These are phyloP conservation scores for Mycena rebaudengoi DNA, from an alignment of 768 basidiomycete species.

Conservation along the genomic window DNA sequence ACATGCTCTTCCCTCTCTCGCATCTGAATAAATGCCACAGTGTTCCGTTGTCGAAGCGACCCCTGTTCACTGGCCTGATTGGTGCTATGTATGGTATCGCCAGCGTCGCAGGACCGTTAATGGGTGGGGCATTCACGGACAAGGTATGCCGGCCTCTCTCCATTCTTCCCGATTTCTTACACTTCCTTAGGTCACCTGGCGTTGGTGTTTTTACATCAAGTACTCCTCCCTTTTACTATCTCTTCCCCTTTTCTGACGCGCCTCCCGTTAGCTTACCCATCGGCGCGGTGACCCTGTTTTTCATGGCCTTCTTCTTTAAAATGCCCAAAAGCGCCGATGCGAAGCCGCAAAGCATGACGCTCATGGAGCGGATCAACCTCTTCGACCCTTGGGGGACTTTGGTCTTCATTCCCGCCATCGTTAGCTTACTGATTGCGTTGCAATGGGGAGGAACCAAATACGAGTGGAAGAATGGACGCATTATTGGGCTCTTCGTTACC, in stretches of 20 bases:
- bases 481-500: slow-evolving; percentile 18
- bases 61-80: slow-evolving; percentile 47
- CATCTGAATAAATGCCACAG: slow-evolving; percentile 24
- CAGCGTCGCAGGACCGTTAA: slow-evolving; percentile 36
- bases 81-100: slow-evolving; percentile 38
- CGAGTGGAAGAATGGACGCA: slow-evolving; percentile 44
- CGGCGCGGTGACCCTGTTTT: not conserved
- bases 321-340: slow-evolving; percentile 20
- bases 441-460: slow-evolving; percentile 55
- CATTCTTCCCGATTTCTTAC: too few relatives aligned
- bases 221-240: not conserved
- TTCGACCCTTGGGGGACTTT: slow-evolving; percentile 22
- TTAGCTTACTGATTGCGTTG: slow-evolving; percentile 42
- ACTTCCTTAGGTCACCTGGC: slow-evolving; percentile 45
- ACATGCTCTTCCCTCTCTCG: not conserved
- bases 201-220: slow-evolving; percentile 39
- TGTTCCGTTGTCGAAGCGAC: slow-evolving; percentile 37
- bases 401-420: slow-evolving; percentile 24
- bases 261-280: slow-evolving; percentile 40
- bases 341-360: not conserved
- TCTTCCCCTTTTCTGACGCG: not conserved
- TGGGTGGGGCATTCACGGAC: slow-evolving; percentile 39
- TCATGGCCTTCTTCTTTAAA: slow-evolving; percentile 27
- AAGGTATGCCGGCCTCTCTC: too few relatives aligned
- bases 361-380: slow-evolving; percentile 10